These are phyloP conservation scores for Chenopodium quinoa DNA, from an alignment of 148 eudicot genomes.

Conservation along the genomic window DNA sequence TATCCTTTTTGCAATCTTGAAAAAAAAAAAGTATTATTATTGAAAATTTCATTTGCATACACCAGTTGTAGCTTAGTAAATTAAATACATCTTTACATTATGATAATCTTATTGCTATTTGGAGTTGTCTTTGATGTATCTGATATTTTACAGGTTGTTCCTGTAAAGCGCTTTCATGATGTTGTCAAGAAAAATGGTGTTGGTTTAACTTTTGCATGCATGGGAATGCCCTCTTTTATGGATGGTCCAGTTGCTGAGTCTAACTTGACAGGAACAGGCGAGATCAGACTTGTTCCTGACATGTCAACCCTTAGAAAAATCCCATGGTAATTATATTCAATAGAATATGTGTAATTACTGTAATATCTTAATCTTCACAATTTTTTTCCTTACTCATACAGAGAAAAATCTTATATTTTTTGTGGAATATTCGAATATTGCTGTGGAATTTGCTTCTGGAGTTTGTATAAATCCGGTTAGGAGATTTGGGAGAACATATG, in stretches of 20 bases:
- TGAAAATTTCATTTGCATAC: no score
- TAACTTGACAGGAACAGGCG: conserved; percentile 77
- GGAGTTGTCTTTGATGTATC: not conserved
- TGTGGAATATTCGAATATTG: not conserved
- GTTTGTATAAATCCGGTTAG: not conserved
- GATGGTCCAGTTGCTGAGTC: conserved; percentile 82
- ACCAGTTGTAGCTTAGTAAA: no score
- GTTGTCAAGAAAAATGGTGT: conserved; percentile 71
- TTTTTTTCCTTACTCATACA: not conserved
- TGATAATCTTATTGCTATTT: not conserved
- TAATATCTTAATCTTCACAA: not conserved
- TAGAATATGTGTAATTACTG: not conserved
- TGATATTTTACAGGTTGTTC: conserved; percentile 53
- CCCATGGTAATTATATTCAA: conserved; percentile 63
- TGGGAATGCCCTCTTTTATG: conserved; percentile 73
- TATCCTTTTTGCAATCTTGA: not conserved
- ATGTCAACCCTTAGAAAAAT: conserved; percentile 67
- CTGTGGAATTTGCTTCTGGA: not conserved
- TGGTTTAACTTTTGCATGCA: conserved; percentile 76
- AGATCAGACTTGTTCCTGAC: conserved; percentile 88
- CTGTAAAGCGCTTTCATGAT: conserved; percentile 63
- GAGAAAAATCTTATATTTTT: not conserved
- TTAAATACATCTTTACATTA: not conserved
- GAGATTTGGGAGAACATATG: not conserved
- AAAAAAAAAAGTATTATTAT: not conserved